A percentile compares a stretch with the other conserved stretches of the same genome.
Conservation (phyloP, 192 early-diverging fungal genomes). For the Coemansia sp. region DNA sequence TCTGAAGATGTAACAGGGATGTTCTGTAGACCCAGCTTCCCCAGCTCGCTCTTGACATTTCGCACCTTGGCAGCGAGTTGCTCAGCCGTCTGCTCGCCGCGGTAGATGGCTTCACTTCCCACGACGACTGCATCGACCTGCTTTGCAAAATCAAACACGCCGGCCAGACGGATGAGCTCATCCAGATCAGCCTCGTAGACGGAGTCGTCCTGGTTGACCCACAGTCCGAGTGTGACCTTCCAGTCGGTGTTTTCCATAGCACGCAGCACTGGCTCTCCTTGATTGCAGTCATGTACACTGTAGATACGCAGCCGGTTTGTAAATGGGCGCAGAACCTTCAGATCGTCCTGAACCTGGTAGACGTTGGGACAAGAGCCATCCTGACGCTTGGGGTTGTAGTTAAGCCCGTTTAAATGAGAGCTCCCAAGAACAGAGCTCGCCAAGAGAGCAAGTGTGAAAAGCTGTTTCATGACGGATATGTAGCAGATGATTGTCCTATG, state of each 20-base stretch:
- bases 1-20: slow-evolving; percentile 37
- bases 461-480: slow-evolving; percentile 5
- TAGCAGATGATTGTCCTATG: too few relatives aligned
- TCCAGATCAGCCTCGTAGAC: slow-evolving; percentile 38
- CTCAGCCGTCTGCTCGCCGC: slow-evolving; percentile 46
- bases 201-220: slow-evolving; percentile 57
- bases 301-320: slow-evolving; percentile 61
- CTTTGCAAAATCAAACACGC: slow-evolving; percentile 35
- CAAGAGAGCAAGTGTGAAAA: slow-evolving; percentile 9
- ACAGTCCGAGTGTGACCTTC: slow-evolving; percentile 59
- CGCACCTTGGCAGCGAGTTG: slow-evolving; percentile 47
- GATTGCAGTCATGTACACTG: slow-evolving; percentile 61
- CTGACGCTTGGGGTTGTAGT: slow-evolving; percentile 59
- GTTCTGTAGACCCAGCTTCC: slow-evolving; percentile 24
- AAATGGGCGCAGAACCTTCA: slow-evolving; percentile 56
- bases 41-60: slow-evolving; percentile 44
- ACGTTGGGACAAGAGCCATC: slow-evolving; percentile 58
- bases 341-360: slow-evolving; percentile 58
- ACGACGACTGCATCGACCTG: slow-evolving; percentile 58
- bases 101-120: slow-evolving; percentile 60
- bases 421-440: slow-evolving; percentile 15
- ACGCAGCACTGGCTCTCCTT: slow-evolving; percentile 57
- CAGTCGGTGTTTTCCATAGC: slow-evolving; percentile 62
- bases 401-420: slow-evolving; percentile 56
- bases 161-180: slow-evolving; percentile 29